Conservation (phyloP, 768 basidiomycete genomes). For the Pisolithus sp. region DNA sequence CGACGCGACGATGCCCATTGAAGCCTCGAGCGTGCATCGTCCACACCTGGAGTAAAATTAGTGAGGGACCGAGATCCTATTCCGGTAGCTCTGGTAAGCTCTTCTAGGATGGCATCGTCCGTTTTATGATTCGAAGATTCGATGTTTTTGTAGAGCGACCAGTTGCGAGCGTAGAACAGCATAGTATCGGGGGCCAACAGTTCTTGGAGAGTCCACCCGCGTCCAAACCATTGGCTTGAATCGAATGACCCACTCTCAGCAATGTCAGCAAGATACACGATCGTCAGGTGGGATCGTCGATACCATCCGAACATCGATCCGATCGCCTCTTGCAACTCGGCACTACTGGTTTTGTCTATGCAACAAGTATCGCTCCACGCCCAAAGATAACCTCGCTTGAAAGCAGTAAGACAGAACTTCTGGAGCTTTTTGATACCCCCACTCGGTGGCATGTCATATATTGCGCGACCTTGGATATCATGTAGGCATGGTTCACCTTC, state of each 20-base stretch:
- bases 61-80: background rate
- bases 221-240: background rate
- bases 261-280: conserved; percentile 1
- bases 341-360: conserved; percentile 1
- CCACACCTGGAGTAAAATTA: background rate
- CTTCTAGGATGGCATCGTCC: background rate
- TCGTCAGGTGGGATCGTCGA: background rate
- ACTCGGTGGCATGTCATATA: background rate
- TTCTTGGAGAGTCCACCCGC: conserved; percentile 7
- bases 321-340: background rate
- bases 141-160: background rate
- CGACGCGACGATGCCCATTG: conserved; percentile 1
- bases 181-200: conserved; percentile 1
- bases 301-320: conserved; percentile 3
- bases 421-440: conserved; percentile 1
- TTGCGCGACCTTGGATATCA: background rate
- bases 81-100: background rate
- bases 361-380: conserved; percentile 6
- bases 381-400: background rate
- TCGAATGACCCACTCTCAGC: background rate
- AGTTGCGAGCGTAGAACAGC: background rate
- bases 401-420: background rate
- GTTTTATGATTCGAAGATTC: background rate
- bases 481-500: background rate
- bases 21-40: background rate